Percentiles rank a stretch among this genome's conserved stretches.
Evolutionary conservation across 23 red algal genomes (phyloP).

Genomic region (Rhodosorus marinus): DNA sequence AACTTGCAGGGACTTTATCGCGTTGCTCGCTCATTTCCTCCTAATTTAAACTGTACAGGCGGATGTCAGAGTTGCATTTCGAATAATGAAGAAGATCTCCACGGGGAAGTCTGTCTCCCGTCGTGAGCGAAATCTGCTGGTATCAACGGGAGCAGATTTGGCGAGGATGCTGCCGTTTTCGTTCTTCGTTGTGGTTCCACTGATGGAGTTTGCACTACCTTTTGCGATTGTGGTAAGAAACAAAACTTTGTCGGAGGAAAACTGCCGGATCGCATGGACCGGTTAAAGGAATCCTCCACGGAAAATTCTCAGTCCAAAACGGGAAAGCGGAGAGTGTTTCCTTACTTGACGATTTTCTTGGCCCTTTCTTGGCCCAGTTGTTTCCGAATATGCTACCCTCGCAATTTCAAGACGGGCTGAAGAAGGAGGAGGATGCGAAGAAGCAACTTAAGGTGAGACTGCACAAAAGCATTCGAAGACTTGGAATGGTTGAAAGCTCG

Average conservation of each 20-base stretch:
- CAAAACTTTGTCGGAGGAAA: background rate
- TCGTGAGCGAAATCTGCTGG: conserved; percentile 81
- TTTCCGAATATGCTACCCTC: conserved; percentile 99
- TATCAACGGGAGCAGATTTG: conserved; percentile 73
- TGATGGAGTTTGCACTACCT: conserved; percentile 93
- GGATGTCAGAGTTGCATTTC: conserved; percentile 62
- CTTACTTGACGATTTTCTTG: too few species aligned
- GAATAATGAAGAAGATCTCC: conserved; percentile 49
- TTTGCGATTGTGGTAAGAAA: conserved; percentile 48
- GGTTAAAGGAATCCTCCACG: too few species aligned
- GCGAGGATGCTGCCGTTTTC: conserved; percentile 86
- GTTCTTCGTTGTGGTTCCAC: conserved; percentile 83
- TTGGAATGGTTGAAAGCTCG: background rate
- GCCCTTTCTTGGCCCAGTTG: too few species aligned
- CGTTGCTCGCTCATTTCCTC: too few species aligned
- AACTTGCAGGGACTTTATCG: too few species aligned
- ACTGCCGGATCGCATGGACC: too few species aligned
- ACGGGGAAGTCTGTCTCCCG: conserved; percentile 71
- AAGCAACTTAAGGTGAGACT: conserved; percentile 57
- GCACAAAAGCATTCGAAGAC: too few species aligned
- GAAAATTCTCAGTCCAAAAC: too few species aligned
- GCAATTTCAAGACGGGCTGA: conserved; percentile 96
- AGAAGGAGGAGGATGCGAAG: conserved; percentile 82
- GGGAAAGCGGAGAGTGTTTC: too few species aligned
- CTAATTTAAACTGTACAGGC: too few species aligned